Conservation (phyloP, 768 basidiomycete species). For the Tylopilus balloui region DNA sequence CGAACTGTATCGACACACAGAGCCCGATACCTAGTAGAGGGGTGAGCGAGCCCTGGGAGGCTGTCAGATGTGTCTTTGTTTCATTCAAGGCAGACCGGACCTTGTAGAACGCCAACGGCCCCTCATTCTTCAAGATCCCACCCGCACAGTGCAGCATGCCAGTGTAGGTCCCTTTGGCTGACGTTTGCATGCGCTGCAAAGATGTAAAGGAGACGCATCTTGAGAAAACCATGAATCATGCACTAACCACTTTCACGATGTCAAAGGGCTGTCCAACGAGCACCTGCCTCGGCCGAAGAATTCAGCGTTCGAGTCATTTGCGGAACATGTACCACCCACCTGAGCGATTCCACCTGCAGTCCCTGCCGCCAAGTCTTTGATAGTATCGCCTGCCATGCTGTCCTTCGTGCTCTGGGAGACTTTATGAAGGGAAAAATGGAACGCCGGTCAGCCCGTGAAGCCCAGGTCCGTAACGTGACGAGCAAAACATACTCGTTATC, state of each 20-base stretch:
- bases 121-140: conserved; percentile 88
- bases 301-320: background rate
- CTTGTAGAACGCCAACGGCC: conserved; percentile 94
- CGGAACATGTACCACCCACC: conserved; percentile 36
- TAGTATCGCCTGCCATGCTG: conserved; percentile 47
- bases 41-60: conserved; percentile 74
- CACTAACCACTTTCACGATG: conserved; percentile 90
- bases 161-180: conserved; percentile 81
- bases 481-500: conserved; percentile 2
- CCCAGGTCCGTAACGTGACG: background rate
- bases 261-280: conserved; percentile 94
- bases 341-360: conserved; percentile 90
- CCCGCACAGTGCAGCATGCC: conserved; percentile 88
- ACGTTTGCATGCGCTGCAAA: conserved; percentile 86
- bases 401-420: conserved; percentile 9
- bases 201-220: conserved; percentile 3
- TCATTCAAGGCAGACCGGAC: conserved; percentile 34
- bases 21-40: conserved; percentile 89
- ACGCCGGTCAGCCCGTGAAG: background rate
- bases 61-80: conserved; percentile 1
- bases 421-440: background rate
- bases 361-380: conserved; percentile 85
- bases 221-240: background rate
- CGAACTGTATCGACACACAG: conserved; percentile 96
- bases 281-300: conserved; percentile 44